A percentile compares a stretch with the other conserved stretches of the same genome.
phyloP scores from a whole-genome alignment of 176 grass and related monocot genomes.

The Tuctoria greenei region DNA sequence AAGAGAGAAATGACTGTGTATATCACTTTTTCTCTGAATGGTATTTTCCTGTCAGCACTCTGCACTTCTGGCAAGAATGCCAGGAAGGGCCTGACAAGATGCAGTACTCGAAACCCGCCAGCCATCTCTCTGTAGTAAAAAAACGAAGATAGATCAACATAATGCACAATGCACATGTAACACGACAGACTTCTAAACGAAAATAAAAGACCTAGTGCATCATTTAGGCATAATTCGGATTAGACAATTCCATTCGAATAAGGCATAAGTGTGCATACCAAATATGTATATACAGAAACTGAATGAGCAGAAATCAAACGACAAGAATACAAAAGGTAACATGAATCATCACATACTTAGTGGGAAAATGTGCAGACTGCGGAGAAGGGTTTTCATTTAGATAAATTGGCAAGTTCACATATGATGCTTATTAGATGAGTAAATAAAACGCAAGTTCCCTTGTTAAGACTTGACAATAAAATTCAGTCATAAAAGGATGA shows the following conservation, averaged over 20 bases:
- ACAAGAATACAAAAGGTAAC: neutral
- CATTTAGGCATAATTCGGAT: neutral
- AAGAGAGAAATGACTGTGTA: conserved; percentile 80
- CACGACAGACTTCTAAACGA: neutral
- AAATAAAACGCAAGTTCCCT: neutral
- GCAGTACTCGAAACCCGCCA: conserved; percentile 61
- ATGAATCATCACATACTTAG: neutral
- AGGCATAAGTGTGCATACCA: neutral
- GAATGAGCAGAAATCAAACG: neutral
- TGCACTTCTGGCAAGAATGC: conserved; percentile 81
- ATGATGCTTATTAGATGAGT: too few species aligned
- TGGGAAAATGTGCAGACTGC: neutral
- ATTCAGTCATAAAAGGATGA: neutral
- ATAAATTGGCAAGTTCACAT: neutral
- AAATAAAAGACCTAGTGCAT: neutral
- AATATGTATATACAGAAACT: neutral
- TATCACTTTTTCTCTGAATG: conserved; percentile 78
- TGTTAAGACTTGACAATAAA: neutral
- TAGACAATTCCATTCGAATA: neutral
- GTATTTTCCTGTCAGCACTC: conserved; percentile 71
- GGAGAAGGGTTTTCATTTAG: neutral
- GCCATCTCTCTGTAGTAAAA: conserved; percentile 46
- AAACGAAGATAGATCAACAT: conserved; percentile 9
- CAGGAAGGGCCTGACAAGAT: conserved; percentile 75
- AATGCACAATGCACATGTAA: neutral